Base-by-base conservation (phyloP, 176 grass and related monocot genomes). In the Avena insularis region DNA sequence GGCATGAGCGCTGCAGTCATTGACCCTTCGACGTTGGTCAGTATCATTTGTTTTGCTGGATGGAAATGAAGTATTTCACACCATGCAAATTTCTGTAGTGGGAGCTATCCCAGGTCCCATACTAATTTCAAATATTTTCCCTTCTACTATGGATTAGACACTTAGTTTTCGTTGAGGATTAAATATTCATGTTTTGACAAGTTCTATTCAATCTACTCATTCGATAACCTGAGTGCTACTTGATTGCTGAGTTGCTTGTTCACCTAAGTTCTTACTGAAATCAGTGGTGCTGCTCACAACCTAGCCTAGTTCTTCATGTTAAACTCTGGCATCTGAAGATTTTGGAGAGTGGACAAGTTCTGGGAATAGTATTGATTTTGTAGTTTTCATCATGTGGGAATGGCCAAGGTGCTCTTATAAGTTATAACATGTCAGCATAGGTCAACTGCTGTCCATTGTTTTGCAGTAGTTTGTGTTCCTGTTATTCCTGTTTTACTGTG, bases 221-320 rank as follows among this genome's bases (percentile, higher is more conserved):
- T 76, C 19, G 23, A 11, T 65, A 38, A 38, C 25, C 43, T 38
- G 7, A 35, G 56, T 36, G 48, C 65, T 71, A 38, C 59, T 68
- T 68, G 47, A 82, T n/a, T 68, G 62, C 79, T 68, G 64, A 46
- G 33, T 78, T 78, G 29, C 51, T 58, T 54, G 20, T 71, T 82
- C 49, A 56, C 65, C 80, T 2, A 71, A 54, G 20, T 71, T 19
- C 49, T 56, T 69, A 82, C 33, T 55, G 31, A 70, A 54, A 70
- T 49, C 19, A 70, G 19, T 68, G 49, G 29, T 23, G 19, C 48
- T 15, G 6, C 55, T 20, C 20, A 61, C 56, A 79, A 61, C 20
- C 35, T 46, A 79, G 54, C 54, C 53, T 59, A 23, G 77, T 23
- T 43, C 6, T 15, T 79, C 19, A 9, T 60, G 20, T n/a, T 13